Percentiles rank a stretch among this genome's conserved stretches.
Evolutionary conservation across 192 early-diverging fungal species (phyloP).

Genomic region (Jimgerdemannia flammicorona): DNA sequence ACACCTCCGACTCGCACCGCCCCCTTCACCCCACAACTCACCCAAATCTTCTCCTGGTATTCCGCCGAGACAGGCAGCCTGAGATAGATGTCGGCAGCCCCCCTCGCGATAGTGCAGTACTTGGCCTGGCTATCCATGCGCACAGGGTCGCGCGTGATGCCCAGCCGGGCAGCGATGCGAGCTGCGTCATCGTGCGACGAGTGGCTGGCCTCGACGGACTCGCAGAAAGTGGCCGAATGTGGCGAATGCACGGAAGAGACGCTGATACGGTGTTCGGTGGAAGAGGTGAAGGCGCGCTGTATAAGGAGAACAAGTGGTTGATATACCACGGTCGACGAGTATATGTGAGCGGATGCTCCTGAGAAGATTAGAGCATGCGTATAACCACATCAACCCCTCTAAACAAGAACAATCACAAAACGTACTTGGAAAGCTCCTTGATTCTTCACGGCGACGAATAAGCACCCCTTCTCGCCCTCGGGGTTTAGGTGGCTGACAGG

Average conservation of each 20-base stretch:
- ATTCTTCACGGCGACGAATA: slow-evolving; percentile 84
- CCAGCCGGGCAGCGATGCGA: slow-evolving; percentile 71
- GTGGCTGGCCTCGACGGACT: slow-evolving; percentile 92
- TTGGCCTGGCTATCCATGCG: slow-evolving; percentile 99
- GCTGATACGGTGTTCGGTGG: slow-evolving; percentile 58
- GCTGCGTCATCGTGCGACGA: slow-evolving; percentile 80
- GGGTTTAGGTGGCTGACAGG: slow-evolving; percentile 56
- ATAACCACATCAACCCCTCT: no score
- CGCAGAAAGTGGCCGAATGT: slow-evolving; percentile 79
- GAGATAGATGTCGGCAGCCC: slow-evolving; percentile 93
- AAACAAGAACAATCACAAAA: no score
- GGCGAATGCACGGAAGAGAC: slow-evolving; percentile 50
- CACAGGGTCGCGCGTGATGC: slow-evolving; percentile 74
- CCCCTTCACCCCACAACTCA: slow-evolving; percentile 19
- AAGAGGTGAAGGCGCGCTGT: slow-evolving; percentile 55
- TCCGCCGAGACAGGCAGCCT: slow-evolving; percentile 71
- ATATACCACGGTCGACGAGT: not conserved
- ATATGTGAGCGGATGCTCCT: not conserved
- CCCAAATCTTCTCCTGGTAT: slow-evolving; percentile 99
- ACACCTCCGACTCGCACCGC: not conserved
- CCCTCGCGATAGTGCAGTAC: slow-evolving; percentile 87
- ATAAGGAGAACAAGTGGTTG: not conserved
- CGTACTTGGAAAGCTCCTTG: slow-evolving; percentile 88
- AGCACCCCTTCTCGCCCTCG: slow-evolving; percentile 67
- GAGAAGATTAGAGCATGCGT: not conserved